Evolutionary conservation across 768 basidiomycete species (phyloP).

Genomic region (Trametes cubensis): DNA sequence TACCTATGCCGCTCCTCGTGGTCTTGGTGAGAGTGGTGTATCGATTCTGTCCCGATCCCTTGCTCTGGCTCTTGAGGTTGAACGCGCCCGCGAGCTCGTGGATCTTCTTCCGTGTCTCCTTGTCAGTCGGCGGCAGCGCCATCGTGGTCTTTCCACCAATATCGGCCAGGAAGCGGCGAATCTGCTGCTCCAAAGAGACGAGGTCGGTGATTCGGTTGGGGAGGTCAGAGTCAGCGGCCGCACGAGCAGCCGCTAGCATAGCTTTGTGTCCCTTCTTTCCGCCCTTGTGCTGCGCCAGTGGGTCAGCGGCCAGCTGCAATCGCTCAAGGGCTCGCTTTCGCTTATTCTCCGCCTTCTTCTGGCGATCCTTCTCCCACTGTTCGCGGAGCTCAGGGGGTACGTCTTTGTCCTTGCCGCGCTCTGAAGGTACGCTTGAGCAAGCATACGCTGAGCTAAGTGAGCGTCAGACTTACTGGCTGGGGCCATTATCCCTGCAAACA

Average conservation of each 20-base stretch:
- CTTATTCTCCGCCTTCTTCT: slow-evolving; percentile 80
- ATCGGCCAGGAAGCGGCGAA: slow-evolving; percentile 69
- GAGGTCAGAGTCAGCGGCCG: slow-evolving; percentile 48
- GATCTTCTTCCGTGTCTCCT: slow-evolving; percentile 66
- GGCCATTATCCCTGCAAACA: slow-evolving; percentile 33
- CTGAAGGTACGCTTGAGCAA: slow-evolving; percentile 32
- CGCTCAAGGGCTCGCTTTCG: slow-evolving; percentile 59
- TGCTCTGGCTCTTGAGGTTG: slow-evolving; percentile 74
- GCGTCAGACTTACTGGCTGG: slow-evolving; percentile 53
- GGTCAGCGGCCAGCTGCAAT: slow-evolving; percentile 62
- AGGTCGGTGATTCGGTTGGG: slow-evolving; percentile 63
- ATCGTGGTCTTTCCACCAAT: slow-evolving; percentile 54
- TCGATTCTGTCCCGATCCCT: slow-evolving; percentile 65
- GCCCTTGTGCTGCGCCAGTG: slow-evolving; percentile 60
- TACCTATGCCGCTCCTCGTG: slow-evolving; percentile 51
- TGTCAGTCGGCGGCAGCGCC: slow-evolving; percentile 78
- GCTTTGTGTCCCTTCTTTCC: slow-evolving; percentile 72
- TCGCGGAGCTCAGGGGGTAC: slow-evolving; percentile 60
- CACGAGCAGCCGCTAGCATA: slow-evolving; percentile 56
- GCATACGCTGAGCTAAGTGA: not conserved
- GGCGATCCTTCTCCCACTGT: slow-evolving; percentile 82
- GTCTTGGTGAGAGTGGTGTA: slow-evolving; percentile 82
- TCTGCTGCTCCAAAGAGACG: slow-evolving; percentile 66
- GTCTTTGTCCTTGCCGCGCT: slow-evolving; percentile 53
- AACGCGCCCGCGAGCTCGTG: slow-evolving; percentile 85